Base-by-base conservation (phyloP, 2,329 filamentous ascomycete species). In the Fusarium sp. region DNA sequence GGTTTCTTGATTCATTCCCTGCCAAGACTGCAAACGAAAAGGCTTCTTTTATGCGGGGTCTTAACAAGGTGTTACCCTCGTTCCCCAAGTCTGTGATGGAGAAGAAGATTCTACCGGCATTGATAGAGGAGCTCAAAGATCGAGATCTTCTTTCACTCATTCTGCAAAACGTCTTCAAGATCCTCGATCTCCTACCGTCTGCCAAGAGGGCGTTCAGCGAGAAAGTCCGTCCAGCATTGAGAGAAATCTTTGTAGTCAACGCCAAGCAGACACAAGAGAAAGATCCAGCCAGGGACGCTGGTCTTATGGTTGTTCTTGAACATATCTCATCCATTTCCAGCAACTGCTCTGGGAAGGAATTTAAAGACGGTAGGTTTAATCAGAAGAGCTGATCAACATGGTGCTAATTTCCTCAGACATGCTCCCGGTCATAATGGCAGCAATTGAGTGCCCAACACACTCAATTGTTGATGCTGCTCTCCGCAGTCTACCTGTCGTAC, bases 1-100 rank as follows among this genome's bases (percentile, higher is more conserved):
- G 96, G 18, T 99, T 99, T 79, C 86, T 99, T 32, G 96, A 99
- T 77, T 89, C 92, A 0, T 90, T 99, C 67, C 96, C 96, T 0
- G 94, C 94, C 38, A 99, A 99, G 84, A 97, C 95, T 3, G 88
- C 94, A 0, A 93, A 90, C 71, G 96, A 99, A 79, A 99, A 99
- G 81, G 88, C 92, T 11, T 92, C 95, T 65, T 99, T 99, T 80
- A 90, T 99, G 88, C 91, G 94, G 61, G 96, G 96, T 0, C 85
- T 99, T 15, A 91, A 92, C 74, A 93, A 94, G 60, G 95, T 99
- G 16, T 83, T 99, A 64, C 92, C 94, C 1, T 96, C 96, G 38
- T 99, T 99, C 78, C 96, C 96, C 5, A 94, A 93, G 71, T 94
- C 94, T 0, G 95, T 99, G 4, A 90, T 98, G 81, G 96, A 98